phyloP scores from a whole-genome alignment of 139 green algal genomes.

The Chloropicon primus region DNA sequence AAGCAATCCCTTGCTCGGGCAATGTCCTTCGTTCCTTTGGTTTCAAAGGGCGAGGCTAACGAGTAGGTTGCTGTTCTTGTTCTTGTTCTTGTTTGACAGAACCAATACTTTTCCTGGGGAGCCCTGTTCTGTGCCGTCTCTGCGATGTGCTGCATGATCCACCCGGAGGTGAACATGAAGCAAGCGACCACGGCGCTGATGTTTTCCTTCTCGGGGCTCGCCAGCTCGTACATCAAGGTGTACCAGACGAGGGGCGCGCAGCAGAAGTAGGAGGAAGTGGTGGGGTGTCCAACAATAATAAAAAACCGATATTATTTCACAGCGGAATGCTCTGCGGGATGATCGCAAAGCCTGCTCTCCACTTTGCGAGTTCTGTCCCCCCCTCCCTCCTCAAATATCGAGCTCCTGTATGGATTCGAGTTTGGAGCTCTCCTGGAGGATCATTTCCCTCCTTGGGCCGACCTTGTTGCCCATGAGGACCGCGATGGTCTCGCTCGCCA shows the following conservation, averaged over 20 bases:
- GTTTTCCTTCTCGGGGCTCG: background rate
- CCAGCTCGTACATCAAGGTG: background rate
- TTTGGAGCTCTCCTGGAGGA: constrained; percentile 34
- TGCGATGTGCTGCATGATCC: background rate
- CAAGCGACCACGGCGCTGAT: background rate
- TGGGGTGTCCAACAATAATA: background rate
- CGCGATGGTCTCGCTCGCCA: constrained; percentile 60
- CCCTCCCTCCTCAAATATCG: no score
- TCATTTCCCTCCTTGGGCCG: constrained; percentile 37
- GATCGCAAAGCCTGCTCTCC: no score
- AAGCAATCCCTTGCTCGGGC: no score
- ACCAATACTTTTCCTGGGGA: background rate
- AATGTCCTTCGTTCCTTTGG: no score
- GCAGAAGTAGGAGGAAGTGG: background rate
- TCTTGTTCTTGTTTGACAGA: background rate
- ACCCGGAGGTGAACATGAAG: background rate
- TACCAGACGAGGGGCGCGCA: background rate
- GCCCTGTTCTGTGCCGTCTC: background rate
- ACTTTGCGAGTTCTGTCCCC: no score
- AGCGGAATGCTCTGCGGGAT: no score
- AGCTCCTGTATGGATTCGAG: background rate
- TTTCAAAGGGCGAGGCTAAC: no score
- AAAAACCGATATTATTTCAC: no score
- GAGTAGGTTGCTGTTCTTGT: background rate
- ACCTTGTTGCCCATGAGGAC: constrained; percentile 87